Evolutionary conservation across 1,284 basidiomycete species (phyloP).

Genomic region (Pseudozyma thailandica): DNA sequence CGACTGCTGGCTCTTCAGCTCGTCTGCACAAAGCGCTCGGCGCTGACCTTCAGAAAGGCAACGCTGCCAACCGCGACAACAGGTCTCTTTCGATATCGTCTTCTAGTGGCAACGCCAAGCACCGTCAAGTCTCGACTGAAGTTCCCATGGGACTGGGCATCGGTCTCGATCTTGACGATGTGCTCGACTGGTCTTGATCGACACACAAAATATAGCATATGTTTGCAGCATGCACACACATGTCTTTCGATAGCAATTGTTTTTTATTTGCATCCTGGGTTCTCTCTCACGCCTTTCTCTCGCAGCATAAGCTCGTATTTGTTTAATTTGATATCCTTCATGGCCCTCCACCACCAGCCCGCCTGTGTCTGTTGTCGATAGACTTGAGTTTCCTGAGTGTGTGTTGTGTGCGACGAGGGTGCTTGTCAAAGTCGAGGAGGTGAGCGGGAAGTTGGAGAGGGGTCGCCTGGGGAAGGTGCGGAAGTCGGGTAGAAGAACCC

Average conservation of each 20-base stretch:
- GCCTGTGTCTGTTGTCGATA: too few relatives aligned
- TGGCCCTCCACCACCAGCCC: too few relatives aligned
- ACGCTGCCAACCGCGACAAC: constrained; percentile 6
- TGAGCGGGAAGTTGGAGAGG: too few relatives aligned
- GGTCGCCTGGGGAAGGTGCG: constrained; percentile 5
- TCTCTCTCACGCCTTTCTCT: not conserved
- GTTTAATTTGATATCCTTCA: too few relatives aligned
- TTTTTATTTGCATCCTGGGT: constrained; percentile 1
- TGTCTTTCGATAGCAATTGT: not conserved
- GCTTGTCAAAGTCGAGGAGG: too few relatives aligned
- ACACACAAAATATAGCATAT: not conserved
- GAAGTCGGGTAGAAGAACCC: constrained; percentile 28
- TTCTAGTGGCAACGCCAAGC: constrained; percentile 24
- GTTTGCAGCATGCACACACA: too few relatives aligned
- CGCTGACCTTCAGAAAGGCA: constrained; percentile 10
- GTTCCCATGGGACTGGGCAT: constrained; percentile 47
- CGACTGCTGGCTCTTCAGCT: constrained; percentile 7
- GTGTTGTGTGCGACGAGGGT: too few relatives aligned
- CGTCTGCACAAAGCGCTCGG: constrained; percentile 32
- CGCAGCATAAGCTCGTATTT: not conserved
- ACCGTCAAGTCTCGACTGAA: constrained; percentile 42
- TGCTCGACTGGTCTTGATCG: constrained; percentile 49
- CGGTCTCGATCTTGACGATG: constrained; percentile 51
- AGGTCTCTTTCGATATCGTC: constrained; percentile 27
- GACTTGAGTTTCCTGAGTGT: too few relatives aligned